Evolutionary conservation across 148 eudicot genomes (phyloP), one percentile per base, ranked within the genome.

Genomic region (Polygonum aviculare): DNA sequence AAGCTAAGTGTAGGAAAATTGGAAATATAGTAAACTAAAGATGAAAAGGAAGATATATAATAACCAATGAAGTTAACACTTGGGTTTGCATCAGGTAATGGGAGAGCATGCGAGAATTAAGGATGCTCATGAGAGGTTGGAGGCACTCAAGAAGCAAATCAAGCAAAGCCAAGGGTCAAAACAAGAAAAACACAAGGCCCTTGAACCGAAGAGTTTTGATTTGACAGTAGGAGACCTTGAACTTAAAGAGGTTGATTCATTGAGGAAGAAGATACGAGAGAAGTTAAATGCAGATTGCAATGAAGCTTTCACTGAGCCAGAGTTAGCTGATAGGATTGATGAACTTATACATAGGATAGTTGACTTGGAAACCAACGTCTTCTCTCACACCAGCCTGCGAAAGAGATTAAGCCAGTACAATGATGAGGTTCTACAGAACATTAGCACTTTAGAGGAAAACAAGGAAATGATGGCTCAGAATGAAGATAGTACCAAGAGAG

Each of bases 271-370:
- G 33, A 83, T 85, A 15, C 83, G 78, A 80, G 90, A 83, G 77
- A 85, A 84, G 33, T 52, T 87, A 63, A 78, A 75, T 59, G n/a
- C 73, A 31, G 75, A 82, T 54, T 81, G 85, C 22, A 74, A 77
- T 35, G 26, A 78, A 21, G 57, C 76, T 67, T 74, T 90, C 77
- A 86, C 90, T 8, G 85, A 87, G 80, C 82, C 87, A 7, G 89
- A 89, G 75, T 81, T 93, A 77, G 89, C 88, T 36, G 91, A 93
- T 75, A 90, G 86, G 78, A 90, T 93, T 11, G 96, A 93, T 75
- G 86, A 90, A 49, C 81, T 93, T 40, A 92, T 88, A 48, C 89
- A 88, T 8, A 89, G 83, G 70, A 85, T 93, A 4, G 87, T 93
- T 3, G 41, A n/a, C 9, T 75, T 91, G 67, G 92, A 93, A 80